Evolutionary conservation across 164 flowering plant species (phyloP).

Genomic region (Stephania yunnanensis): DNA sequence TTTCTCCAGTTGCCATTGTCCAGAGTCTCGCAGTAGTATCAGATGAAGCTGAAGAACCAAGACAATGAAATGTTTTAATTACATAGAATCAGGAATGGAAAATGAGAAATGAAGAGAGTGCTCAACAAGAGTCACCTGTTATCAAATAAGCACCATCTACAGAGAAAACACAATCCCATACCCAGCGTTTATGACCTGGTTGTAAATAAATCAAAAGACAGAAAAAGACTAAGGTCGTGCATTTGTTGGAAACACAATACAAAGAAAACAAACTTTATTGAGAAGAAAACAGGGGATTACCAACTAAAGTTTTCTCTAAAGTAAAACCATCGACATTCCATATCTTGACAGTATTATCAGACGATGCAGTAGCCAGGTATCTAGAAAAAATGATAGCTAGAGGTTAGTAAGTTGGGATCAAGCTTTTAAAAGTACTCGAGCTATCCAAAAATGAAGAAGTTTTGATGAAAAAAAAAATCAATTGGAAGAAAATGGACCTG

Average conservation of each 20-base stretch:
- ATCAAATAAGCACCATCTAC: conserved; percentile 97
- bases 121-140: conserved; percentile 51
- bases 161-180: conserved; percentile 96
- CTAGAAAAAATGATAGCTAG: conserved; percentile 27
- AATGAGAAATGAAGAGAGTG: background rate
- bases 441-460: background rate
- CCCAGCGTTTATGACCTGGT: conserved; percentile 95
- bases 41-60: conserved; percentile 63
- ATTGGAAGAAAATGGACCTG: conserved; percentile 32
- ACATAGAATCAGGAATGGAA: background rate
- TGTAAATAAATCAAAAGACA: background rate
- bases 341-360: conserved; percentile 90
- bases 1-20: conserved; percentile 66
- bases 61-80: background rate
- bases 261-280: background rate
- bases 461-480: background rate
- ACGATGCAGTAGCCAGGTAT: conserved; percentile 92
- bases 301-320: conserved; percentile 69
- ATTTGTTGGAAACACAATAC: background rate
- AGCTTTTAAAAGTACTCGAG: background rate
- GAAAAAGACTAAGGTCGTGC: background rate
- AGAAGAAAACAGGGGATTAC: conserved; percentile 25
- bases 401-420: background rate
- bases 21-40: conserved; percentile 85
- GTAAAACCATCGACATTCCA: conserved; percentile 98